phyloP scores from a whole-genome alignment of 805 yeast genomes.

The Lipomyces spencermartinsiae region DNA sequence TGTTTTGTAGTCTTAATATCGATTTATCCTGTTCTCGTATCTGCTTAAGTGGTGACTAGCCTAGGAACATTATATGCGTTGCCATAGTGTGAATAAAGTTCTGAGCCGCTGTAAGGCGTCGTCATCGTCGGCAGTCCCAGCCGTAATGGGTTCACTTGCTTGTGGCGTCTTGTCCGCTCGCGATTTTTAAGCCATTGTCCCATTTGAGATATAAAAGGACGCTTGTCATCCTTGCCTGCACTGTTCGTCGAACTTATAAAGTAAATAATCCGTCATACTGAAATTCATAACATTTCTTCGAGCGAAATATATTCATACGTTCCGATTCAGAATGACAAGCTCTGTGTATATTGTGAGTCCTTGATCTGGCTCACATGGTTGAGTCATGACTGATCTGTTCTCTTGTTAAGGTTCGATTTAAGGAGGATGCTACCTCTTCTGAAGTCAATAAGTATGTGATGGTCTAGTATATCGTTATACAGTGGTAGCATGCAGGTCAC shows the following conservation, averaged over 20 bases:
- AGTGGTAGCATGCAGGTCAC: background rate
- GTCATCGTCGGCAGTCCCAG: constrained; percentile 18
- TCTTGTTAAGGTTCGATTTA: constrained; percentile 35
- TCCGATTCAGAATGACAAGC: constrained; percentile 13
- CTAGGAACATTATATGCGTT: too few species aligned
- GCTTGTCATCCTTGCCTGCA: background rate
- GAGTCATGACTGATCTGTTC: background rate
- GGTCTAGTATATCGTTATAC: background rate
- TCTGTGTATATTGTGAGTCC: constrained; percentile 30
- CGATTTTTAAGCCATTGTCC: too few species aligned
- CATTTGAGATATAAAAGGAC: background rate
- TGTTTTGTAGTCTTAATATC: too few species aligned
- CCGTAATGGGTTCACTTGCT: too few species aligned
- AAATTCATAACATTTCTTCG: background rate
- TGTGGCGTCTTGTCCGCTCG: too few species aligned
- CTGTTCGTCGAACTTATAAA: background rate
- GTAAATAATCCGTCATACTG: background rate
- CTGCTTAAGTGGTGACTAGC: too few species aligned
- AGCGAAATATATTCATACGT: background rate
- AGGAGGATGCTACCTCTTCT: constrained; percentile 36
- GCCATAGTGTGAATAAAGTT: background rate
- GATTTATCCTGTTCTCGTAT: too few species aligned
- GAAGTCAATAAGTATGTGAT: constrained; percentile 32
- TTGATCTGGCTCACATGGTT: background rate
- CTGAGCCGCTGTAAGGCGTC: background rate